A percentile compares a stretch with the other conserved stretches of the same genome.
Conservation (phyloP, 192 early-diverging fungal species). For the Rhizophagus sp. region DNA sequence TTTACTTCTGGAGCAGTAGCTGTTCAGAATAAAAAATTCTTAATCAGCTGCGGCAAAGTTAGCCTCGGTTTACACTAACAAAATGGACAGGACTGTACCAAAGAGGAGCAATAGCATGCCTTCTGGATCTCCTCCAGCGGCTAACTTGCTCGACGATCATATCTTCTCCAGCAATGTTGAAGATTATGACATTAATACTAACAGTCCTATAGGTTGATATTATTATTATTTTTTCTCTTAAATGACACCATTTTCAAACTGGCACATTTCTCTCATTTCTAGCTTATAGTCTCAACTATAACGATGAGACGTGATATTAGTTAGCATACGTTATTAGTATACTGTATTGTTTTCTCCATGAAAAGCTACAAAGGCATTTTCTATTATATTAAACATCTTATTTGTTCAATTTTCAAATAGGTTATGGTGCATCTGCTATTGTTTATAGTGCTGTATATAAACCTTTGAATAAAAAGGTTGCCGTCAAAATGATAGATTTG, state of each 20-base stretch:
- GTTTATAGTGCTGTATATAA: constrained; percentile 82
- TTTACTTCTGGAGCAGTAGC: not conserved
- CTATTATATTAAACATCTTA: constrained; percentile 14
- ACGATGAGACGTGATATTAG: too few species aligned
- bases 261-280: too few species aligned
- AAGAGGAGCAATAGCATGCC: not conserved
- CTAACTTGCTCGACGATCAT: not conserved
- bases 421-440: constrained; percentile 85
- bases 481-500: constrained; percentile 86
- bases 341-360: not conserved
- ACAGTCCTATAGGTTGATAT: constrained; percentile 21
- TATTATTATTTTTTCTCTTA: not conserved
- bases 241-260: too few species aligned
- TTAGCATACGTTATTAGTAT: too few species aligned
- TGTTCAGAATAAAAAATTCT: not conserved
- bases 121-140: not conserved
- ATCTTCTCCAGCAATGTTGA: constrained; percentile 25
- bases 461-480: constrained; percentile 65
- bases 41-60: not conserved
- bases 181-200: constrained; percentile 23
- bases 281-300: too few species aligned
- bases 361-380: not conserved
- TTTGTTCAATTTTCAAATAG: constrained; percentile 39
- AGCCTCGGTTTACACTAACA: not conserved
- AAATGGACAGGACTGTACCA: constrained; percentile 9